Conservation (phyloP, 106 monocot species). For the Platanthera guangdongensis region DNA sequence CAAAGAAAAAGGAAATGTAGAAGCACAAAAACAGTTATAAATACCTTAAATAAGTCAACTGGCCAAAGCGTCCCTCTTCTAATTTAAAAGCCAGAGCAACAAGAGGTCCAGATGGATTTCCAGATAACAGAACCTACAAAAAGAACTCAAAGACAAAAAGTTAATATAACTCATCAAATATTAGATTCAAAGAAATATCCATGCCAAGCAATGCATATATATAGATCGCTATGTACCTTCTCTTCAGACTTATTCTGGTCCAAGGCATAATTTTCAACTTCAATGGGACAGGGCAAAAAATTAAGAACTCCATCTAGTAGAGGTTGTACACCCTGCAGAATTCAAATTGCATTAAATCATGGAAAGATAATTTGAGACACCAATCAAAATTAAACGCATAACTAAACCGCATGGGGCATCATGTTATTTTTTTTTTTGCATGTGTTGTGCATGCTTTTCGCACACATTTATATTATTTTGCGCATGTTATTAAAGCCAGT, state of each 20-base stretch:
- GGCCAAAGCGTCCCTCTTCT: conserved; percentile 99
- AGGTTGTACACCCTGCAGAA: conserved; percentile 82
- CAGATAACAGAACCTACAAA: conserved; percentile 67
- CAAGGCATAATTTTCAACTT: conserved; percentile 89
- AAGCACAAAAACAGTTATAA: conserved; percentile 1
- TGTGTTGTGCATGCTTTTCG: too few species aligned
- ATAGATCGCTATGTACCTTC: conserved; percentile 46
- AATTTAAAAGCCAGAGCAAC: conserved; percentile 96
- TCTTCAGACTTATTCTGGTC: conserved; percentile 90
- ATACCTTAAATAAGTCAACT: conserved; percentile 90
- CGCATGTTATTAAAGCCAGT: too few species aligned
- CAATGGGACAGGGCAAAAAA: conserved; percentile 84
- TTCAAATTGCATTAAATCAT: conserved; percentile 15
- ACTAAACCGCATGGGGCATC: not conserved
- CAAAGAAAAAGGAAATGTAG: not conserved
- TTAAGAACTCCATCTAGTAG: conserved; percentile 91
- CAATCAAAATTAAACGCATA: not conserved
- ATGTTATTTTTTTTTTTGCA: too few species aligned
- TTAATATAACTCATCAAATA: conserved; percentile 1
- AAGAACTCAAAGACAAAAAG: not conserved
- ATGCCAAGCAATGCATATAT: not conserved
- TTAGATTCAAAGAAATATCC: not conserved
- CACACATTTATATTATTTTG: too few species aligned
- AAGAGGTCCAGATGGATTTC: conserved; percentile 73
- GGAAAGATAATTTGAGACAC: not conserved